phyloP scores from a whole-genome alignment of 495 filamentous ascomycete species.

The Choiromyces venosus region DNA sequence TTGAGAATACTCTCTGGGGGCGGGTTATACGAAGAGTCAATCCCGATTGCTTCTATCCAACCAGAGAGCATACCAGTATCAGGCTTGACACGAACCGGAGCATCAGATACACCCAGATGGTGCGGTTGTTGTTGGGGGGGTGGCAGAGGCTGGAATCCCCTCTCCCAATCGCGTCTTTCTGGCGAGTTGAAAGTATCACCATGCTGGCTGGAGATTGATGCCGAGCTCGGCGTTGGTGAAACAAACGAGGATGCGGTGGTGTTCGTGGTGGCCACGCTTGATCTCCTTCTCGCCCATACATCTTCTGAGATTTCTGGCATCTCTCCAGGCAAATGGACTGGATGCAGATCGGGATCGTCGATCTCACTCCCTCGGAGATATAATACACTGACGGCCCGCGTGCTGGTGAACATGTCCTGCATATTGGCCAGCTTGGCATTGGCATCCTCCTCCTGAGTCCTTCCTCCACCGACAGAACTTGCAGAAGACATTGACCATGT shows the following conservation, averaged over 20 bases:
- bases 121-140: conserved; percentile 20
- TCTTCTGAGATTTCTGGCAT: conserved; percentile 51
- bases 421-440: conserved; percentile 74
- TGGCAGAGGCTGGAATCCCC: conserved; percentile 30
- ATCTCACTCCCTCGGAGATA: conserved; percentile 74
- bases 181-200: conserved; percentile 36
- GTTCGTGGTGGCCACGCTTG: conserved; percentile 43
- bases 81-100: conserved; percentile 40
- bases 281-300: conserved; percentile 41
- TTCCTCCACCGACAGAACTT: conserved; percentile 57
- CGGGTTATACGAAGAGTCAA: conserved; percentile 78
- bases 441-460: conserved; percentile 78
- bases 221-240: conserved; percentile 65
- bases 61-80: conserved; percentile 54
- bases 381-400: conserved; percentile 74
- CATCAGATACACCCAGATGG: conserved; percentile 27
- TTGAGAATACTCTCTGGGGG: conserved; percentile 66
- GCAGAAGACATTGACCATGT: conserved; percentile 95
- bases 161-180: conserved; percentile 33
- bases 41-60: conserved; percentile 86
- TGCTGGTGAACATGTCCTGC: conserved; percentile 95
- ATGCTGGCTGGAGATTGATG: conserved; percentile 54
- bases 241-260: conserved; percentile 57
- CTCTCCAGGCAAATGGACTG: conserved; percentile 69
- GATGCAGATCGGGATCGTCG: conserved; percentile 85